Evolutionary conservation across 2,329 filamentous ascomycete species (phyloP).

Genomic region (Aspergillus sp.): DNA sequence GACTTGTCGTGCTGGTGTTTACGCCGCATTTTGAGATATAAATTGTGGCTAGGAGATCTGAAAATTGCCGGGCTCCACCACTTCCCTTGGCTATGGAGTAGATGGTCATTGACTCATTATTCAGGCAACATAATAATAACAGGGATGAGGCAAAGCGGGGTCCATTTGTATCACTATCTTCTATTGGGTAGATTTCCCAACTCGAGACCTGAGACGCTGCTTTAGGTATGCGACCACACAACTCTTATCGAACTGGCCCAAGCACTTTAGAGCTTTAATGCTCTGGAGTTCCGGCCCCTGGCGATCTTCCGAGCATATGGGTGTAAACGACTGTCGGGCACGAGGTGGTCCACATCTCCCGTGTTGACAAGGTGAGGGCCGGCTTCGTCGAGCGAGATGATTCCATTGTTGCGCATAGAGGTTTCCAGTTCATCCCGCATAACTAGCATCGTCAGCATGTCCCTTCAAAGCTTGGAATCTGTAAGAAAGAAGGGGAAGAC

Average conservation of each 20-base stretch:
- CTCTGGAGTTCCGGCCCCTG: conserved; percentile 25
- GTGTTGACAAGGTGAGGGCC: conserved; percentile 48
- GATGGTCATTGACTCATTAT: neutral
- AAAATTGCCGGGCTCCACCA: neutral
- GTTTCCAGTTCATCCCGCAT: conserved; percentile 51
- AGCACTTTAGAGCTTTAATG: conserved; percentile 29
- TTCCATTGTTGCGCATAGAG: conserved; percentile 49
- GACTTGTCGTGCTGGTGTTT: neutral
- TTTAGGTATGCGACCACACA: neutral
- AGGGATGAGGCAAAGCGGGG: neutral
- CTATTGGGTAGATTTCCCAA: no score
- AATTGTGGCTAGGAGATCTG: neutral
- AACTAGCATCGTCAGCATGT: conserved; percentile 27
- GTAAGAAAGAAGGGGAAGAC: neutral
- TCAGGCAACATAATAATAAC: neutral
- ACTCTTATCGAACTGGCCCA: neutral
- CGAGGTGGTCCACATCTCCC: conserved; percentile 51
- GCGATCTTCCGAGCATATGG: conserved; percentile 43
- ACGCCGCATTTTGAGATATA: neutral
- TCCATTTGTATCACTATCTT: neutral
- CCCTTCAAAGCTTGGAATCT: neutral
- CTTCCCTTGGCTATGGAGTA: neutral
- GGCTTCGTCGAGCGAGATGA: conserved; percentile 46
- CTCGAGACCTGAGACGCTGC: neutral
- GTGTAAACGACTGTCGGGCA: conserved; percentile 43